Evolutionary conservation across 1,284 basidiomycete genomes (phyloP).

Genomic region (Rhodotorula mucilaginosa): DNA sequence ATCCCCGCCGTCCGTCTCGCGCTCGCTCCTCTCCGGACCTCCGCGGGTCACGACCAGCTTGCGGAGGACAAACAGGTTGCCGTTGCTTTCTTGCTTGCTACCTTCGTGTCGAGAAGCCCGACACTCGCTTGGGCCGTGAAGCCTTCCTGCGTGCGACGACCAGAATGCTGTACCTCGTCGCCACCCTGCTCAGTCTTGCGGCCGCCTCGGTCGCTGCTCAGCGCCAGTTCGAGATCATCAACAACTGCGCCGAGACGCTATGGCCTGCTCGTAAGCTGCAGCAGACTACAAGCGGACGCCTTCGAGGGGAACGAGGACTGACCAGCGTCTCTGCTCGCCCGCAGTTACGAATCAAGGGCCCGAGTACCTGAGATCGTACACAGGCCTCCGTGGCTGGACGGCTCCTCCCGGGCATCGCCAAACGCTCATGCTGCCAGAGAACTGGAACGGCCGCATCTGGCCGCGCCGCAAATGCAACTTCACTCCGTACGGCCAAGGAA

Average conservation of each 20-base stretch:
- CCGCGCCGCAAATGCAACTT: slow-evolving; percentile 12
- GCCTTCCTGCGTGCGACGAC: not conserved
- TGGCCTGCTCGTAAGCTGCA: not conserved
- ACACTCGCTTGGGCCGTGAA: no score
- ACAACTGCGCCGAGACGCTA: not conserved
- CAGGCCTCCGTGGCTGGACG: slow-evolving; percentile 11
- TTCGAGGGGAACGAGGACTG: not conserved
- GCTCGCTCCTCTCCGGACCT: no score
- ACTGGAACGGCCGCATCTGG: slow-evolving; percentile 17
- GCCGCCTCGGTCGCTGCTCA: not conserved
- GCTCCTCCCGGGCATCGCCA: not conserved
- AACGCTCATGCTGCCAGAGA: not conserved
- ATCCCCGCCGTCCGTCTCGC: no score
- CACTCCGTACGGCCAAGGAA: not conserved
- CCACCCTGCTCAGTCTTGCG: not conserved
- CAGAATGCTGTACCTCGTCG: not conserved
- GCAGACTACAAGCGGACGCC: no score
- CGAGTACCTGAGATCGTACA: not conserved
- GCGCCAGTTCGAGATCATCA: slow-evolving; percentile 13
- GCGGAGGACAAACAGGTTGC: no score
- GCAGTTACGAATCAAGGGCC: not conserved
- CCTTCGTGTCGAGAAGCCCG: no score
- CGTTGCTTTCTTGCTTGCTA: no score
- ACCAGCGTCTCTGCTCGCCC: not conserved
- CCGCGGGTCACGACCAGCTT: no score